Conservation (phyloP, 257 asterid species). For the Mentha longifolia region DNA sequence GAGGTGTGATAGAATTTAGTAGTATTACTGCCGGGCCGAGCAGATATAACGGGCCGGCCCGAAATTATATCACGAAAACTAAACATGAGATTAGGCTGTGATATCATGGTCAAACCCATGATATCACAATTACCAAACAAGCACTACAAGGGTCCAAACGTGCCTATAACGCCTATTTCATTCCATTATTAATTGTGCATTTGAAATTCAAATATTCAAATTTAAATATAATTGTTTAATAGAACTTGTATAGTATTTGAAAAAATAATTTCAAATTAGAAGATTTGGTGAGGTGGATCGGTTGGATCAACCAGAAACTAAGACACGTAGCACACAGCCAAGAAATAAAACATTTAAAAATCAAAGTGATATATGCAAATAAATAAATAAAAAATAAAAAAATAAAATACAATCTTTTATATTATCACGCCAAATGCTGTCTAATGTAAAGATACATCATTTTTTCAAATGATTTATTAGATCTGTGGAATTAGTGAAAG, state of each 20-base stretch:
- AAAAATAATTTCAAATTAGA: background rate
- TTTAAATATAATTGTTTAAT: background rate
- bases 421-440: background rate
- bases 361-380: background rate
- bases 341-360: background rate
- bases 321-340: background rate
- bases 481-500: too few relatives aligned
- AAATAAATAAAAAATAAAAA: too few relatives aligned
- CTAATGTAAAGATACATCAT: too few relatives aligned
- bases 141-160: constrained; percentile 5
- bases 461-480: too few relatives aligned
- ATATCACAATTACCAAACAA: too few relatives aligned
- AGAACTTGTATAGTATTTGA: background rate
- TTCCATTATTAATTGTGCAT: background rate
- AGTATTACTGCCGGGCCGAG: too few relatives aligned
- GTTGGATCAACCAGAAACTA: background rate
- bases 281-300: background rate
- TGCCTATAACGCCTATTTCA: constrained; percentile 7
- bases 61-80: too few relatives aligned
- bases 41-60: too few relatives aligned
- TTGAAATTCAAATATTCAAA: constrained; percentile 22
- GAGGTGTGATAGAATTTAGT: too few relatives aligned
- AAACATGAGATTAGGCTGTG: too few relatives aligned
- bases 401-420: background rate
- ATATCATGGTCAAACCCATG: too few relatives aligned